Evolutionary conservation across 169 alveolate genomes (phyloP), one percentile per base, ranked within the genome.

Genomic region (Plasmodium blacklocki): DNA sequence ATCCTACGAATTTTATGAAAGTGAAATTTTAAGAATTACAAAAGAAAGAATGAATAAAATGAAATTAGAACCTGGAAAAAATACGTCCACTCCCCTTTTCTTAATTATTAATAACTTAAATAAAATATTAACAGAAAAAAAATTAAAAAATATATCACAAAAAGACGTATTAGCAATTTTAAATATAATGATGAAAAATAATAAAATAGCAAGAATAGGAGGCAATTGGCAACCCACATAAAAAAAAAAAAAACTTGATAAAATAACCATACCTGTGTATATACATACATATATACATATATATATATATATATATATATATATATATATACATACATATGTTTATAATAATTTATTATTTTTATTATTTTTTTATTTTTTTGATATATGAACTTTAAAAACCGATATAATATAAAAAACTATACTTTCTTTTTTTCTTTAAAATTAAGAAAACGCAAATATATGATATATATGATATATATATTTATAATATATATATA

Each of bases 191-290:
- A 39, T 80, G 29, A 68, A 68, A 26, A 80, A 80, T 49, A 80
- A 80, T 49, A 80, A 67, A 47, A 72, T 80, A 14, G 73, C 29
- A 14, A 60, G 90, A 15, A 54, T 68, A 21, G 90, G 90, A 6
- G 90, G 90, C 2, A 80, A 80, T 62, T 80, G 90, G 90, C 90
- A 68, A 60, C 90, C 90, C 1, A 26, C 56, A 3, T 80, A 80
- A 32, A 32, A 4, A 26, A 21, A 29, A 23, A 23, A 52, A 52
- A 52, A 52, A 14, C 1, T 29, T 1, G 0, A 29, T 29, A 29
- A 52, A 1, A 15, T 14, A 59, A 15, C 1, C 21, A 23, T 59
- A 23, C 68, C 1, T 11, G 11, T 59, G 7, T 59, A 18, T 59
- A 59, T 18, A 23, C 68, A 59, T 59, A 15, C 29, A 59, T 58